These are phyloP conservation scores for Rhodotorula graminis DNA, from an alignment of 768 basidiomycete species.

Conservation along the genomic window DNA sequence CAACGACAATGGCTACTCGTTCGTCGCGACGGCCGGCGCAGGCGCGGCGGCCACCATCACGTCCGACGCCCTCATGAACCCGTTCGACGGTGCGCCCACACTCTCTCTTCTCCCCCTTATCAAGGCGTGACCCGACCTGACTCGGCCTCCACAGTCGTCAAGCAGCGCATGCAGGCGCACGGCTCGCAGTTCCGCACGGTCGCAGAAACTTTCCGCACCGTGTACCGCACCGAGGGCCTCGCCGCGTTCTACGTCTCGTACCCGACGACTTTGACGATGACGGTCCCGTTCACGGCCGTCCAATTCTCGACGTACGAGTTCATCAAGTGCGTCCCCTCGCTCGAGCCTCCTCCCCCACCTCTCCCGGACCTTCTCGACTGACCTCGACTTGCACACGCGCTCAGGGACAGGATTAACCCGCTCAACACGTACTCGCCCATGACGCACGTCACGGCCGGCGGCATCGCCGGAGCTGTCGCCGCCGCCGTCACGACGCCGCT, in stretches of 20 bases:
- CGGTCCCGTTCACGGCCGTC: conserved; percentile 95
- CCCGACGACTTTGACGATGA: conserved; percentile 89
- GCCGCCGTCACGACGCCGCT: conserved; percentile 93
- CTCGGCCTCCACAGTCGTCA: conserved; percentile 65
- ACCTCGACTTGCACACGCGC: no score
- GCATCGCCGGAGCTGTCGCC: conserved; percentile 84
- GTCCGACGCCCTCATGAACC: conserved; percentile 97
- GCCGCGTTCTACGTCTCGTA: conserved; percentile 96
- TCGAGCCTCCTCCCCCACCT: not conserved
- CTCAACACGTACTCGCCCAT: conserved; percentile 80
- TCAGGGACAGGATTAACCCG: conserved; percentile 61
- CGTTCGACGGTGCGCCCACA: conserved; percentile 84
- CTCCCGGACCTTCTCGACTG: no score
- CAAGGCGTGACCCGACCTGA: not conserved
- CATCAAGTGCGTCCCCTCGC: conserved; percentile 59
- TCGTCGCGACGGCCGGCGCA: conserved; percentile 82
- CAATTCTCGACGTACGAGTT: conserved; percentile 97
- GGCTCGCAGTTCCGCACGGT: conserved; percentile 86
- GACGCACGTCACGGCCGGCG: conserved; percentile 87
- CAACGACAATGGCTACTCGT: conserved; percentile 69
- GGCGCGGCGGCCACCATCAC: conserved; percentile 92
- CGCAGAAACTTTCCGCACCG: conserved; percentile 72
- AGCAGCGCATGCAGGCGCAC: conserved; percentile 98
- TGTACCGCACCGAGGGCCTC: conserved; percentile 80
- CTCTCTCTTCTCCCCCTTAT: no score